Evolutionary conservation across 306 rosid genomes (phyloP), one percentile per base, ranked within the genome.

Genomic region (Lablab purpureus): DNA sequence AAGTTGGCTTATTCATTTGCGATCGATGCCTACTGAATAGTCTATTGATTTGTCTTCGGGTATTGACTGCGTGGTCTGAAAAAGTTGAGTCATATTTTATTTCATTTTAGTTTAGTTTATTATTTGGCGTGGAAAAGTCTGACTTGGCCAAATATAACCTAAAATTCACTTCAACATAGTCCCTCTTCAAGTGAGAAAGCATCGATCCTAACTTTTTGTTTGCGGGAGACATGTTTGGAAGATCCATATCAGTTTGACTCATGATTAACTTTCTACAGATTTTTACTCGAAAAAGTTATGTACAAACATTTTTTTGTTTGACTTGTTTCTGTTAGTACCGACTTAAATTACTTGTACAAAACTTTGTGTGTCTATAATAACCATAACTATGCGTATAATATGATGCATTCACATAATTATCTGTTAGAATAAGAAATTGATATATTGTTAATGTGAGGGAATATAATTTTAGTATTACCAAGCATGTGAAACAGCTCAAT

Each of bases 111-210:
- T 37, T 25, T 58, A 25, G 14, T 59, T 59, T 25, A 2, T 10
- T 13, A 15, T 37, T 58, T 68, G 69, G 62, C 10, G 13, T 27
- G 23, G 27, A 40, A 60, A 60, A 69, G 36, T 54, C 37, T 43
- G 58, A 72, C 21, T 50, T 19, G 30, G 8, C 27, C 12, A 27
- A 62, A 62, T 5, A 62, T 60, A 60, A 60, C 5, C 41, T 30
- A 34, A 58, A 65, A 12, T 46, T 45, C 27, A 75, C 47, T 32
- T 68, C 65, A 47, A 7, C 4, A 10, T 10, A 10, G 21, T 66
- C 55, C 4, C 8, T 81, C 36, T 74, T 67, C 43, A 70, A 67
- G 62, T n/a, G 25, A 46, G 8, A 67, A 77, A 67, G 46, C 10
- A 36, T n/a, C n/a, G n/a, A n/a, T 60, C 21, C n/a, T 21, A 75